Evolutionary conservation across 495 filamentous ascomycete genomes (phyloP), one percentile per base, ranked within the genome.

Genomic region (Lophiostoma macrostomum): DNA sequence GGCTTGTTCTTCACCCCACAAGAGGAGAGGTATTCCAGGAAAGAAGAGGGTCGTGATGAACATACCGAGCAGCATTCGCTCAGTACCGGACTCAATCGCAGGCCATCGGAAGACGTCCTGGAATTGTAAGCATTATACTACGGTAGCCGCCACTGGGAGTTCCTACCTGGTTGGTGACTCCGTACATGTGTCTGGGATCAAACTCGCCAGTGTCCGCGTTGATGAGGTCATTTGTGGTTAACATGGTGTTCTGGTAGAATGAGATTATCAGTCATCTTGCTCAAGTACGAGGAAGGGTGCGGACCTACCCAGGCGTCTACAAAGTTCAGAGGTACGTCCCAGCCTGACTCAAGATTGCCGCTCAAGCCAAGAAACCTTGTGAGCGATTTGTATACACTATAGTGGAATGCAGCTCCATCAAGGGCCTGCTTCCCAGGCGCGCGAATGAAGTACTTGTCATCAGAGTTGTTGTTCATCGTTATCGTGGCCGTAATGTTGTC

Each of bases 321-420:
- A 76, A 79, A 86, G 54, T 84, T 74, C 12, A 76, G 63, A 5
- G 80, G 76, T 5, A 25, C 49, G 32, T 52, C 49, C 18, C 43
- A 52, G 3, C 80, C 80, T 16, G 83, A 80, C 44, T 76, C 74
- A 13, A 82, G 68, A 36, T 80, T 77, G 20, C 84, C 84, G 64
- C 81, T 76, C 59, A 88, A 67, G 0, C 84, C 83, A 29, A 86
- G 66, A 44, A 86, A 86, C 2, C 84, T 74, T 11, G 80, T 83
- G 35, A 88, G 69, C 14, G 72, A 76, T 27, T 84, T 80, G 55
- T 88, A 88, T 8, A 82, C 71, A 4, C 83, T 81, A 60, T 88
- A 88, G 64, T 87, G 84, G 53, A 87, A 88, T 20, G 84, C 83
- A 18, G 76, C 79, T 14, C 69, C 80, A 61, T 88, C 84, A 12